These are phyloP conservation scores for Trametes sanguinea DNA, from an alignment of 768 basidiomycete species.

Conservation along the genomic window DNA sequence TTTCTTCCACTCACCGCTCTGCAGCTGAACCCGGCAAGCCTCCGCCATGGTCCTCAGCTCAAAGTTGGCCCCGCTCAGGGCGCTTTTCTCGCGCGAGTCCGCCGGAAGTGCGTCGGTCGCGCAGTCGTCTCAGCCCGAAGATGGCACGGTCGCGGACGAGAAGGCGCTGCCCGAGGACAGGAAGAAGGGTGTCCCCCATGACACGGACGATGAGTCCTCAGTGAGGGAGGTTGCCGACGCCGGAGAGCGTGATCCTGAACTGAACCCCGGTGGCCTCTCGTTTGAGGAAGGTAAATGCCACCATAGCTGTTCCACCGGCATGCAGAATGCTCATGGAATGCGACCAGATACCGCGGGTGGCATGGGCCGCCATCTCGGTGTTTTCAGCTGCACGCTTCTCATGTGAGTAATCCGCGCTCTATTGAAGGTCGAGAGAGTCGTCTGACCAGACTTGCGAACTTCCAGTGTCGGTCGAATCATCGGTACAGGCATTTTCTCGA, in stretches of 20 bases:
- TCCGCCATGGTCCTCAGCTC: not conserved
- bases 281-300: constrained; percentile 41
- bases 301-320: not conserved
- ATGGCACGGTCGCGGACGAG: not conserved
- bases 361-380: constrained; percentile 57
- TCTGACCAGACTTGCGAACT: not conserved
- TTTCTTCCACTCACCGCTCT: not conserved
- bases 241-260: constrained; percentile 18
- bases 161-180: not conserved
- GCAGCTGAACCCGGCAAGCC: not conserved
- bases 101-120: not conserved
- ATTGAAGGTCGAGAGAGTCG: not conserved
- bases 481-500: constrained; percentile 65
- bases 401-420: constrained; percentile 38
- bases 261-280: constrained; percentile 45
- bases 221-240: constrained; percentile 2
- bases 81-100: not conserved
- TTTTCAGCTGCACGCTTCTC: constrained; percentile 56
- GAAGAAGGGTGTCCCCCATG: not conserved
- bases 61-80: not conserved
- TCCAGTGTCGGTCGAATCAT: constrained; percentile 54
- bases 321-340: not conserved
- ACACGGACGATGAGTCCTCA: not conserved
- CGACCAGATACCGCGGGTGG: constrained; percentile 50
- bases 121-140: not conserved